Base-by-base conservation (phyloP, 805 yeast species). In the Kazachstania psychrophila region DNA sequence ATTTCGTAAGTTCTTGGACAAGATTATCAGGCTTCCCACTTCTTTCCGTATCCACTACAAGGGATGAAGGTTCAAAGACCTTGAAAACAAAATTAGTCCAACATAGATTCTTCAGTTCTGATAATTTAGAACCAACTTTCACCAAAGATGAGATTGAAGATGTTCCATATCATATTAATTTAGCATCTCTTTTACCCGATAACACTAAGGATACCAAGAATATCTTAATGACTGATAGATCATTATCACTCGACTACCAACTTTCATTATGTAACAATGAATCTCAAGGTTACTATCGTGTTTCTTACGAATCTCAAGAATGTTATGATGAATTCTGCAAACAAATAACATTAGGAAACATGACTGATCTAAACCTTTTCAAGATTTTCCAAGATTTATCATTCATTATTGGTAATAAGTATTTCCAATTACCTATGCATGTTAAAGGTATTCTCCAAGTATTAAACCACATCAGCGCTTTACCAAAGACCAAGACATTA, bases 141-240 rank as follows among this genome's bases (percentile, higher is more conserved):
- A 49, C 47, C 5, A 46, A 48, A 19, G 49, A 54, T n/a, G 47
- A 60, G 11, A 45, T 66, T 25, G 84, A 77, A 51, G 77, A 78
- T 46, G 59, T 65, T 28, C 79, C 80, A 3, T 80, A 64, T 49
- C 79, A 77, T 43, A 60, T 80, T 31, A 88, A 89, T 3, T 53
- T 82, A 31, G 50, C 57, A 19, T 43, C 45, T n/a, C 34, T 35
- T 14, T 34, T 48, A 28, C 40, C 49, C 12, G 36, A 42, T 19
- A 38, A 50, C n/a, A 26, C 40, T 14, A 13, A 23, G 8, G 59
- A 54, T 31, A 34, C 34, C 6, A 37, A 45, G 15, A 46, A 54
- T 23, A 44, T 45, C 4, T 34, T 58, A 28, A 40, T 58, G 46
- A 55, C 57, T 3, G 61, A 56, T 31, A 48, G 60, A 40, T 43